Evolutionary conservation across 108 stramenopile species (phyloP), one percentile per base, ranked within the genome.

Genomic region (Nitzschia palea): DNA sequence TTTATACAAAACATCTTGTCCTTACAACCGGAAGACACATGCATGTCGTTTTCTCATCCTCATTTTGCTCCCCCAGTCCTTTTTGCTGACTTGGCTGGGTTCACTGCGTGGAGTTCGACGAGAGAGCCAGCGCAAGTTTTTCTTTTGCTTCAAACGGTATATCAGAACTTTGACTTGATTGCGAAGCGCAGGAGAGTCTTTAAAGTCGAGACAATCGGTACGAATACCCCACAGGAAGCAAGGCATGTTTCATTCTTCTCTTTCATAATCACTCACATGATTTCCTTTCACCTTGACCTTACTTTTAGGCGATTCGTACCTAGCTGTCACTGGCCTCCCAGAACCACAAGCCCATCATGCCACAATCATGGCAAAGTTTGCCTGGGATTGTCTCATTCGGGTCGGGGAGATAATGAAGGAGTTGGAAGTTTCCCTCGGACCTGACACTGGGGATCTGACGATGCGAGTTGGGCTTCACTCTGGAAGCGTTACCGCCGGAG

Each of bases 91-190:
- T 76, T 80, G n/a, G 28, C 62, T 32, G 47, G 62, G 9, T 80
- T 84, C 45, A 80, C 75, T 4, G 56, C 65, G 23, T 82, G 80
- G 78, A 67, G 76, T 52, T 78, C 80, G 22, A 58, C 69, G 26
- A 55, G 76, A 29, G 56, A 74, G 34, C 83, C 83, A 9, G 42
- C 44, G 4, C 58, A 86, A 54, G 85, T 86, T 20, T 86, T 86
- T 52, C 44, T 35, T n/a, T 68, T 86, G 14, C 65, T 86, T 32
- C 82, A 86, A 51, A 50, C 69, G 0, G 36, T 86, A 3, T 86
- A 70, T 54, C 33, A 35, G 15, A 53, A 51, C 2, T 76, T 70
- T 44, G 75, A 76, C 44, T 28, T 23, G 1, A 40, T 58, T n/a
- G 75, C 75, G 0, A n/a, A n/a, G n/a, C n/a, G n/a, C n/a, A n/a